A percentile compares a stretch with the other conserved stretches of the same genome.
Evolutionary conservation across 805 yeast genomes (phyloP).

Genomic region (Teunomyces tritomae): DNA sequence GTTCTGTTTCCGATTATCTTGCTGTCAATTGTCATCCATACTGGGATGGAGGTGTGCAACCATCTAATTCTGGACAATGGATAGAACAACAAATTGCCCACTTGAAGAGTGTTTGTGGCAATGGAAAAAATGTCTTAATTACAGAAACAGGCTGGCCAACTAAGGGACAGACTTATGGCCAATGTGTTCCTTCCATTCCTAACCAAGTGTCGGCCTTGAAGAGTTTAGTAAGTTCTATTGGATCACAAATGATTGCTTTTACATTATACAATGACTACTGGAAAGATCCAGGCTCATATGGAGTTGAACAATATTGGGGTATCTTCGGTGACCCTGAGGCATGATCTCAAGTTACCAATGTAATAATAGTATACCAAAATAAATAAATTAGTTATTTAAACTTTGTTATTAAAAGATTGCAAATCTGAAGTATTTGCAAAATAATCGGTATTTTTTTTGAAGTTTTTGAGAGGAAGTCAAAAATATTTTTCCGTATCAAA

Average conservation of each 20-base stretch:
- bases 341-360: not conserved
- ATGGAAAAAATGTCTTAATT: conserved; percentile 47
- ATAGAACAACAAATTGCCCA: conserved; percentile 45
- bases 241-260: conserved; percentile 52
- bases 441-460: too few species aligned
- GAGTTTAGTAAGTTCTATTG: conserved; percentile 46
- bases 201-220: conserved; percentile 54
- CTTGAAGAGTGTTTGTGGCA: conserved; percentile 47
- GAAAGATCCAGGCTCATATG: conserved; percentile 55
- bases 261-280: conserved; percentile 63
- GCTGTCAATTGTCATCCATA: conserved; percentile 69
- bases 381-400: not conserved
- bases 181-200: conserved; percentile 51
- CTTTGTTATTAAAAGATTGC: too few species aligned
- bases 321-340: conserved; percentile 27
- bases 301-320: conserved; percentile 66
- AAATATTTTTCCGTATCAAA: too few species aligned
- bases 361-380: not conserved
- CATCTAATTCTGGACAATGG: conserved; percentile 55
- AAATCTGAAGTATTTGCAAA: too few species aligned
- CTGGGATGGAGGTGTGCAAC: conserved; percentile 55
- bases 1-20: conserved; percentile 57
- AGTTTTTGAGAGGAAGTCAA: too few species aligned
- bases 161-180: conserved; percentile 51
- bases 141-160: conserved; percentile 76